Evolutionary conservation across 768 basidiomycete species (phyloP).

Genomic region (Tephrocybe sp.): DNA sequence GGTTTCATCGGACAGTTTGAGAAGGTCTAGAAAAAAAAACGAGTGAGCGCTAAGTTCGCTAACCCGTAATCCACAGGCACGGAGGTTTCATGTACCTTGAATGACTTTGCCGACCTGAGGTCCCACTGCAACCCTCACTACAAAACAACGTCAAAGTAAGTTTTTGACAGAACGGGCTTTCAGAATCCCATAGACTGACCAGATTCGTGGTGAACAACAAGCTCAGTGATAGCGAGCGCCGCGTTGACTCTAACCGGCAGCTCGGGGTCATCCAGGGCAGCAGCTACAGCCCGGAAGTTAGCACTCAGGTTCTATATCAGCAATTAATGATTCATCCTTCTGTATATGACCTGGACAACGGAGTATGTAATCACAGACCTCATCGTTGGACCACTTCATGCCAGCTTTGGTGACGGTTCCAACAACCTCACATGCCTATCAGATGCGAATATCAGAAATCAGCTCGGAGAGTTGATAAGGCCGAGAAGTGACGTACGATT

Average conservation of each 20-base stretch:
- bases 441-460: slow-evolving; percentile 4
- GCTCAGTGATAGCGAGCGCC: slow-evolving; percentile 73
- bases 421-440: slow-evolving; percentile 77
- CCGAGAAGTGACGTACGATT: slow-evolving; percentile 51
- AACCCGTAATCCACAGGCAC: slow-evolving; percentile 7
- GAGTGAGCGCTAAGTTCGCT: background rate
- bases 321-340: background rate
- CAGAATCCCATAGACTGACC: slow-evolving; percentile 37
- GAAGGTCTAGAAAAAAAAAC: slow-evolving; percentile 50
- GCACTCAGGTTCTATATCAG: slow-evolving; percentile 51
- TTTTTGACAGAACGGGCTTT: slow-evolving; percentile 1
- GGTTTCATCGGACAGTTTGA: slow-evolving; percentile 88
- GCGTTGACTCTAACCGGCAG: slow-evolving; percentile 86
- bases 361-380: slow-evolving; percentile 38
- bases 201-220: slow-evolving; percentile 61
- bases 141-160: slow-evolving; percentile 5
- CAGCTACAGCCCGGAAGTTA: slow-evolving; percentile 63
- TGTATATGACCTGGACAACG: too few species aligned
- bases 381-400: slow-evolving; percentile 62
- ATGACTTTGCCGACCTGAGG: slow-evolving; percentile 85
- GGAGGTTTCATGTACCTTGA: slow-evolving; percentile 59
- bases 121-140: slow-evolving; percentile 67
- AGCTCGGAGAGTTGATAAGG: slow-evolving; percentile 1
- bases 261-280: slow-evolving; percentile 72
- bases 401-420: slow-evolving; percentile 69